A percentile compares a stretch with the other conserved stretches of the same genome.
phyloP scores from a whole-genome alignment of 75 land plant genomes.

The Cupressus sempervirens region DNA sequence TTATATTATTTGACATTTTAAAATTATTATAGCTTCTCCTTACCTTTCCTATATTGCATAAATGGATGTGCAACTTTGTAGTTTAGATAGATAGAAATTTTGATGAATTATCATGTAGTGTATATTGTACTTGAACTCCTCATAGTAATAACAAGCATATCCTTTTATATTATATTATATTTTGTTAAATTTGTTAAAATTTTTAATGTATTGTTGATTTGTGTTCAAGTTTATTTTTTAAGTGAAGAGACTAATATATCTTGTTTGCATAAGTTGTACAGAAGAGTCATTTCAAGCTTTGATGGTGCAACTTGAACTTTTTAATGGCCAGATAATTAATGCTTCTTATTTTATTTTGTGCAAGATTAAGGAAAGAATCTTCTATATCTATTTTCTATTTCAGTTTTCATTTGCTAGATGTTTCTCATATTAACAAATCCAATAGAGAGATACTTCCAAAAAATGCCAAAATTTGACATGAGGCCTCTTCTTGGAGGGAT shows the following conservation, averaged over 20 bases:
- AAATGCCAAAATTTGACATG: constrained; percentile 51
- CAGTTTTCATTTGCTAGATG: constrained; percentile 19
- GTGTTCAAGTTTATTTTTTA: constrained; percentile 36
- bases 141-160: neutral
- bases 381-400: neutral
- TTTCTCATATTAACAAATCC: constrained; percentile 45
- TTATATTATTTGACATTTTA: neutral
- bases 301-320: constrained; percentile 38
- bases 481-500: constrained; percentile 49
- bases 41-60: neutral
- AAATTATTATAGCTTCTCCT: neutral
- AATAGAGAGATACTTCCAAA: constrained; percentile 45
- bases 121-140: neutral
- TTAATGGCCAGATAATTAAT: constrained; percentile 37
- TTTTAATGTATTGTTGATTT: neutral
- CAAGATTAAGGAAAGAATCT: neutral
- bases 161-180: neutral
- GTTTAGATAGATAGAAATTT: neutral
- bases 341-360: neutral
- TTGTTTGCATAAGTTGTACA: constrained; percentile 45
- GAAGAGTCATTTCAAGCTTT: constrained; percentile 40
- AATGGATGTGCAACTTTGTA: neutral
- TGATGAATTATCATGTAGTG: neutral
- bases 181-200: neutral
- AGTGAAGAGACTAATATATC: constrained; percentile 47